A percentile compares a stretch with the other conserved stretches of the same genome.
Evolutionary conservation across 2,329 filamentous ascomycete species (phyloP).

Genomic region (Trichoderma koningii): DNA sequence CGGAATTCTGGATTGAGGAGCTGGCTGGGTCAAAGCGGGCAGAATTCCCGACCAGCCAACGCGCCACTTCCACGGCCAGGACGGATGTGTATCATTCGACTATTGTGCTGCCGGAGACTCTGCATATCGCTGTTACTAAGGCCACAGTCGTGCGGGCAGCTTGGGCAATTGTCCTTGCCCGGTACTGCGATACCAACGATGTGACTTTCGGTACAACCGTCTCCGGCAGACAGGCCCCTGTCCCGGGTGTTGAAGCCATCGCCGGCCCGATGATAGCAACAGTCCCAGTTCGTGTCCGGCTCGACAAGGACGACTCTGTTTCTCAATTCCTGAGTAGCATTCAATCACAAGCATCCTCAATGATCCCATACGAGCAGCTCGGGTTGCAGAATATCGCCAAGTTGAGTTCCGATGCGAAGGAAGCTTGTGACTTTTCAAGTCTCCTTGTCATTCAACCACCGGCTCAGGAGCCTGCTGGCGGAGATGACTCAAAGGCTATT

Average conservation of each 20-base stretch:
- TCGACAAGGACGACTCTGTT: constrained; percentile 3
- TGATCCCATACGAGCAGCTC: constrained; percentile 30
- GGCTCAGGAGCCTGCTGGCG: neutral
- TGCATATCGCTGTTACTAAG: constrained; percentile 27
- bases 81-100: constrained; percentile 6
- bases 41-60: constrained; percentile 24
- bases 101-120: constrained; percentile 1
- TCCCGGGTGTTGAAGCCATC: constrained; percentile 28
- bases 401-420: constrained; percentile 24
- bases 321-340: constrained; percentile 17
- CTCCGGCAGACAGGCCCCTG: constrained; percentile 30
- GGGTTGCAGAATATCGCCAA: constrained; percentile 32
- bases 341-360: constrained; percentile 24
- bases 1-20: constrained; percentile 26
- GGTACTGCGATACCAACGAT: constrained; percentile 39
- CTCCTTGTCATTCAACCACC: constrained; percentile 30
- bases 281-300: constrained; percentile 14
- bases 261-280: constrained; percentile 28
- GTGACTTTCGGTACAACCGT: constrained; percentile 30
- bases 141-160: constrained; percentile 35
- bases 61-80: neutral
- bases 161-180: constrained; percentile 40
- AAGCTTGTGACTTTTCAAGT: constrained; percentile 30
- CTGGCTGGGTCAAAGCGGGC: constrained; percentile 21
- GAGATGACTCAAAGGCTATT: neutral